These are phyloP conservation scores for Leccinum incarnatum DNA, from an alignment of 768 basidiomycete species.

Conservation along the genomic window DNA sequence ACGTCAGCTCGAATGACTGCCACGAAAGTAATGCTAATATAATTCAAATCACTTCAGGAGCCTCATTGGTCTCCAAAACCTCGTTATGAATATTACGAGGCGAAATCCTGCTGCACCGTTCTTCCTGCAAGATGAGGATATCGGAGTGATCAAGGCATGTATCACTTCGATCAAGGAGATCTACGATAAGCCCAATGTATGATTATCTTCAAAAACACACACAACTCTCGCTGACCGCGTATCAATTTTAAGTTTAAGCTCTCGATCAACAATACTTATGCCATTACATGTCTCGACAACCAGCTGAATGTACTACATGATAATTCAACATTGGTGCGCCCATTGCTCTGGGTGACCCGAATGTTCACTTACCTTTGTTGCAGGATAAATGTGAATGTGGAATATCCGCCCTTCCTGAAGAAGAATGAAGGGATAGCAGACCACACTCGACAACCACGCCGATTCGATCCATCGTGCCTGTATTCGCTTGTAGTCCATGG, in stretches of 20 bases:
- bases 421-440: not conserved
- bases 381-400: not conserved
- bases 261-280: not conserved
- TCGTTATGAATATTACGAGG: slow-evolving; percentile 7
- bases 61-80: slow-evolving; percentile 3
- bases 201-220: not conserved
- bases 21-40: not conserved
- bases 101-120: slow-evolving; percentile 6
- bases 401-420: not conserved
- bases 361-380: not conserved
- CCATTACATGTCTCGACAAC: not conserved
- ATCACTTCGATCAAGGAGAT: slow-evolving; percentile 9
- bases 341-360: not conserved
- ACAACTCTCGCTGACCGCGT: not conserved
- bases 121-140: slow-evolving; percentile 8
- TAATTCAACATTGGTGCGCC: not conserved
- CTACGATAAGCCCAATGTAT: not conserved
- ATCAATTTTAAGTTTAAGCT: not conserved
- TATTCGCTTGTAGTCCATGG: not conserved
- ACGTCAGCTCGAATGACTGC: not conserved
- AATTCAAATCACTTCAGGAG: slow-evolving; percentile 2
- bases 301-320: not conserved
- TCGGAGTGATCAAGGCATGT: slow-evolving; percentile 8
- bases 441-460: not conserved
- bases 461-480: not conserved